Conservation (phyloP, 1,284 basidiomycete species). For the Agroathelia rolfsii region DNA sequence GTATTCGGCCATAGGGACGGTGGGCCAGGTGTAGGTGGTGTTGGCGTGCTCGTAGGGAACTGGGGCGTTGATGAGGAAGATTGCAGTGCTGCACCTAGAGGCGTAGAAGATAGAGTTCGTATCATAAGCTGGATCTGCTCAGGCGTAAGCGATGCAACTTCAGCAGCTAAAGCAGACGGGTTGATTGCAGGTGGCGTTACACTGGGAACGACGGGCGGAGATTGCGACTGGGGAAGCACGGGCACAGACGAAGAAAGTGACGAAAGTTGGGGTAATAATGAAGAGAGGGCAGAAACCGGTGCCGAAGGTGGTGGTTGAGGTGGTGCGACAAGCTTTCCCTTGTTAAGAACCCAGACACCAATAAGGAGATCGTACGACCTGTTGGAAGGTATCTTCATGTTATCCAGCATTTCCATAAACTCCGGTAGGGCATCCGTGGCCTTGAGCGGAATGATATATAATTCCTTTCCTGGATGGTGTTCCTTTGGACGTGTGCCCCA, state of each 20-base stretch:
- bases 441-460: constrained; percentile 80
- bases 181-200: constrained; percentile 15
- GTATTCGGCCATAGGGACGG: constrained; percentile 8
- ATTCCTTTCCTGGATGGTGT: constrained; percentile 69
- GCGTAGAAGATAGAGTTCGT: constrained; percentile 29
- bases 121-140: constrained; percentile 52
- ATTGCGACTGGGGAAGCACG: too few relatives aligned
- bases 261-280: constrained; percentile 2
- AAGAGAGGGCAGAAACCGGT: constrained; percentile 14
- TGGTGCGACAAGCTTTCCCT: constrained; percentile 52
- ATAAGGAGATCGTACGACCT: constrained; percentile 62
- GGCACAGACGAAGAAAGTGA: too few relatives aligned
- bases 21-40: constrained; percentile 3
- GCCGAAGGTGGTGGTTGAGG: constrained; percentile 19
- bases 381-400: constrained; percentile 57
- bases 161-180: constrained; percentile 28
- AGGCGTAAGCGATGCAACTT: constrained; percentile 48
- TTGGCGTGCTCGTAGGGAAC: constrained; percentile 11
- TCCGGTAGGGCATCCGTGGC: constrained; percentile 69
- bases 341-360: constrained; percentile 76
- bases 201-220: constrained; percentile 1
- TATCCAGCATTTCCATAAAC: constrained; percentile 77
- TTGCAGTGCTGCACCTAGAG: constrained; percentile 12
- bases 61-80: constrained; percentile 13
- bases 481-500: constrained; percentile 71